phyloP scores from a whole-genome alignment of 106 monocot species.

The Dendrobium huoshanense region DNA sequence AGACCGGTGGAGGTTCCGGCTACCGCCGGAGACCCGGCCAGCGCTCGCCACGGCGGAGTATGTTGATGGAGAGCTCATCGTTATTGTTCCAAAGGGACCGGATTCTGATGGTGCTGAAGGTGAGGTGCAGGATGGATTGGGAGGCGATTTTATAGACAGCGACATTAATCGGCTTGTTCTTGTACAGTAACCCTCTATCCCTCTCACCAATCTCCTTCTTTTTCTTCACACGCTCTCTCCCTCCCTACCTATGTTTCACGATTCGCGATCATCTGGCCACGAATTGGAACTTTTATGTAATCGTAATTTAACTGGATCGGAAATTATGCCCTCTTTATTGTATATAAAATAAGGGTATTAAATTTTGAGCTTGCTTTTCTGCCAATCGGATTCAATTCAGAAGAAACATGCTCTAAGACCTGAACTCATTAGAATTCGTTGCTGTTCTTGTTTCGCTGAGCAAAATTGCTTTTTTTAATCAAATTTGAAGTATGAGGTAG shows the following conservation, averaged over 20 bases:
- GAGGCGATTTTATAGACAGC: slow-evolving; percentile 2
- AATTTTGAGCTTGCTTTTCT: too few relatives aligned
- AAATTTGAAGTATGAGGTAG: background rate
- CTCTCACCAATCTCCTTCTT: background rate
- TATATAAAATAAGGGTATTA: background rate
- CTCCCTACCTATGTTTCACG: background rate
- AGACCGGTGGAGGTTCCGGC: slow-evolving; percentile 58
- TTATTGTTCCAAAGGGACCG: slow-evolving; percentile 47
- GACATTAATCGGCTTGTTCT: slow-evolving; percentile 14
- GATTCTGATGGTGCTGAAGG: slow-evolving; percentile 12
- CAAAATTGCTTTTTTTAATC: background rate
- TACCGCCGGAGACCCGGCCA: slow-evolving; percentile 38
- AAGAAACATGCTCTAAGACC: too few relatives aligned
- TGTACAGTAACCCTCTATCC: slow-evolving; percentile 15
- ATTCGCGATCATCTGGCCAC: background rate
- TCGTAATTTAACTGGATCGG: background rate
- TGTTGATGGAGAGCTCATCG: slow-evolving; percentile 37
- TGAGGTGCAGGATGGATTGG: slow-evolving; percentile 7
- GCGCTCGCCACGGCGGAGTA: slow-evolving; percentile 33
- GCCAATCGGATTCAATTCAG: too few relatives aligned
- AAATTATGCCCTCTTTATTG: background rate
- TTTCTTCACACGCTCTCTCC: background rate
- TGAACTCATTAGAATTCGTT: too few relatives aligned
- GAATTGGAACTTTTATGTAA: background rate
- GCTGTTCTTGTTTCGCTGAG: too few relatives aligned